phyloP scores from a whole-genome alignment of 2,329 filamentous ascomycete genomes.

The Botrytis hyacinthi region DNA sequence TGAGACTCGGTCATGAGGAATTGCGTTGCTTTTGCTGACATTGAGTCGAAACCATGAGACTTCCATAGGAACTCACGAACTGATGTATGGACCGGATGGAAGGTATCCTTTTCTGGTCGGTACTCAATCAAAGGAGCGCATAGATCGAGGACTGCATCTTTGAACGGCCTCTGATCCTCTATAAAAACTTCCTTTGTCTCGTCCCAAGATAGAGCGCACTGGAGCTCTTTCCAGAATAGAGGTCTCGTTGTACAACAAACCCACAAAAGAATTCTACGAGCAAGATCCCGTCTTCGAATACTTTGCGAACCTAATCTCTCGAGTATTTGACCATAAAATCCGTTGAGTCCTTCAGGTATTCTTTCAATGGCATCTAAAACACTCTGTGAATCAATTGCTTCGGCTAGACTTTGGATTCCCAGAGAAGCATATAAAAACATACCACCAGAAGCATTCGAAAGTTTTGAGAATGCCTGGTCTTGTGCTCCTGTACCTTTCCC shows the following conservation, averaged over 20 bases:
- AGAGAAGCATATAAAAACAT: constrained; percentile 18
- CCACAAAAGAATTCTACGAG: constrained; percentile 7
- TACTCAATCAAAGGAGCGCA: constrained; percentile 18
- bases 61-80: constrained; percentile 11
- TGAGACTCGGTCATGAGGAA: constrained; percentile 17
- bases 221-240: constrained; percentile 14
- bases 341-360: constrained; percentile 13
- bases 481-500: constrained; percentile 2
- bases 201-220: constrained; percentile 17
- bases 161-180: constrained; percentile 12
- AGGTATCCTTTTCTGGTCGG: constrained; percentile 9
- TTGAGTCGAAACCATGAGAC: constrained; percentile 4
- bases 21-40: constrained; percentile 15
- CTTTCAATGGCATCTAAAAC: constrained; percentile 9
- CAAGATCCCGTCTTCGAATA: constrained; percentile 13
- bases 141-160: constrained; percentile 13
- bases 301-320: constrained; percentile 12
- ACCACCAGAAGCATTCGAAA: constrained; percentile 8
- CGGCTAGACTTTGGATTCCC: constrained; percentile 8
- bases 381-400: constrained; percentile 16
- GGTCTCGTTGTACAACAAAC: constrained; percentile 17
- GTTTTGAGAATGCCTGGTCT: constrained; percentile 8
- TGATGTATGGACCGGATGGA: neutral
- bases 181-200: neutral
- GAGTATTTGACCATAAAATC: constrained; percentile 15